Conservation (phyloP, 257 asterid species). For the Capsicum rhomboideum region DNA sequence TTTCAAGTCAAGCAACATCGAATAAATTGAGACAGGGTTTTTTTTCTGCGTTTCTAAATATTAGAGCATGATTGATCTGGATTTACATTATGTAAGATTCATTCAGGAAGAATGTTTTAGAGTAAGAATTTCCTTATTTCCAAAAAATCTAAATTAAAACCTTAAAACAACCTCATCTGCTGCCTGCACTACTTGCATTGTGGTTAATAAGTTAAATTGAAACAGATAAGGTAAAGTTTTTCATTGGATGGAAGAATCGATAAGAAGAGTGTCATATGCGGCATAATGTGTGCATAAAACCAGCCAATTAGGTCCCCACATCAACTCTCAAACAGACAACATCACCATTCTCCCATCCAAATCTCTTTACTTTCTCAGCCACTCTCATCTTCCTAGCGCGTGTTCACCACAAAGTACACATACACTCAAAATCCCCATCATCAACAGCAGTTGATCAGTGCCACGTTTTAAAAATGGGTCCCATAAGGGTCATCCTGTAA, state of each 20-base stretch:
- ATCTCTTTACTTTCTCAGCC: neutral
- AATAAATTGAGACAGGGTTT: no score
- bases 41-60: no score
- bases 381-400: neutral
- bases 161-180: no score
- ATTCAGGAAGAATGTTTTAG: no score
- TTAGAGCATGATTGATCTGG: no score
- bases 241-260: neutral
- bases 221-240: neutral
- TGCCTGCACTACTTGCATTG: no score
- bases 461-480: neutral
- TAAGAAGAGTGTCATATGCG: neutral
- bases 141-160: no score
- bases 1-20: no score
- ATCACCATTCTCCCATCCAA: neutral
- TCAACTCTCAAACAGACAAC: conserved; percentile 7
- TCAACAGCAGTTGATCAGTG: neutral
- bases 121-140: no score
- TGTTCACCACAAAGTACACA: neutral
- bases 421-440: neutral
- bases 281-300: neutral
- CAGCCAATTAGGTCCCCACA: conserved; percentile 3
- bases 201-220: no score
- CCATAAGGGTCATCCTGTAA: neutral
- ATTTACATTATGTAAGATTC: no score